Evolutionary conservation across 2,329 filamentous ascomycete genomes (phyloP).

Genomic region (Aureobasidium sp.): DNA sequence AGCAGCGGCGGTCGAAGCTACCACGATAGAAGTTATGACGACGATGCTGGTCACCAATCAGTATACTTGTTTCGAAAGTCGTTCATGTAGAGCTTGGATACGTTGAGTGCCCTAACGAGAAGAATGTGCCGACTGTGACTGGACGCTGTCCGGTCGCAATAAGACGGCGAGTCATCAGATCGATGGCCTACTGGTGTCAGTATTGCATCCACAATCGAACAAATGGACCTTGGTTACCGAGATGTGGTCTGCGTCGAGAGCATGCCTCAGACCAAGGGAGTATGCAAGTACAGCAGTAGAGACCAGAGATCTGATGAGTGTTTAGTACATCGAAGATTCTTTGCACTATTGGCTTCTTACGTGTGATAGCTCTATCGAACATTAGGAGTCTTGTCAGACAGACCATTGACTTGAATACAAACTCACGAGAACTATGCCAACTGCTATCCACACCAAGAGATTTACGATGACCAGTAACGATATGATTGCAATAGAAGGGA

Average conservation of each 20-base stretch:
- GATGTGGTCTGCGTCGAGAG: constrained; percentile 95
- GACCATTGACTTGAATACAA: neutral
- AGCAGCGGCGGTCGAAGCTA: constrained; percentile 82
- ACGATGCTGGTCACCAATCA: constrained; percentile 54
- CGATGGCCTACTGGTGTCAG: constrained; percentile 57
- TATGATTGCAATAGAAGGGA: constrained; percentile 52
- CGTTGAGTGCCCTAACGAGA: constrained; percentile 88
- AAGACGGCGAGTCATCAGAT: constrained; percentile 86
- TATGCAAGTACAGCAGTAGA: constrained; percentile 80
- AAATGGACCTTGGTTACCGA: constrained; percentile 36
- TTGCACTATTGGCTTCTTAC: neutral
- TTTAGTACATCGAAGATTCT: constrained; percentile 12
- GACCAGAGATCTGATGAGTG: constrained; percentile 50
- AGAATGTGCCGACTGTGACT: constrained; percentile 89
- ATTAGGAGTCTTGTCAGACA: neutral
- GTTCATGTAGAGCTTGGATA: constrained; percentile 22
- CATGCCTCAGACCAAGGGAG: constrained; percentile 82
- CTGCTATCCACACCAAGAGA: constrained; percentile 51
- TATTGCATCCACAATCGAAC: neutral
- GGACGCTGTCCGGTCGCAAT: constrained; percentile 79
- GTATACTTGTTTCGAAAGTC: neutral
- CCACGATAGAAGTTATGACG: constrained; percentile 79
- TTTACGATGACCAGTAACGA: constrained; percentile 48
- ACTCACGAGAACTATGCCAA: constrained; percentile 50
- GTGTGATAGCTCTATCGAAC: constrained; percentile 7